phyloP scores from a whole-genome alignment of 306 rosid species.

The Castanea crenata region DNA sequence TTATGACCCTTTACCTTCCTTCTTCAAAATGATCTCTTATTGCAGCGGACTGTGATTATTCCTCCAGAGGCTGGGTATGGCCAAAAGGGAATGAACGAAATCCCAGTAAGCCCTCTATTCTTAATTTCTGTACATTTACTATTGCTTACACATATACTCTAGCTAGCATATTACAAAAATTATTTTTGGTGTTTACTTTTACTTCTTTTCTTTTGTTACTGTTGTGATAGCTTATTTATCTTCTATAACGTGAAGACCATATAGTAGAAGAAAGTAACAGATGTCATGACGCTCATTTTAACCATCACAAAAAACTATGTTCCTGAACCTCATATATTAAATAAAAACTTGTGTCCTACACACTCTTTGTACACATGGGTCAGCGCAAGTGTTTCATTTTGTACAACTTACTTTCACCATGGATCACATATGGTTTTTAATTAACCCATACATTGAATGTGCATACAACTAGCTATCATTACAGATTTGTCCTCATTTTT shows the following conservation, averaged over 20 bases:
- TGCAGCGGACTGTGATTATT: slow-evolving; percentile 88
- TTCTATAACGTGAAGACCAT: neutral
- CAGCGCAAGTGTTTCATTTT: no score
- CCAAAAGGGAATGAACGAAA: slow-evolving; percentile 80
- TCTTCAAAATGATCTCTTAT: neutral
- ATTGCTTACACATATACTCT: neutral
- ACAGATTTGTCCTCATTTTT: neutral
- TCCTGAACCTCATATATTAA: no score
- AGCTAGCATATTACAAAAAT: neutral
- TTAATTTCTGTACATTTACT: neutral
- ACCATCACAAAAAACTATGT: no score
- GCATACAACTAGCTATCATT: neutral
- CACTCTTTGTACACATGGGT: no score
- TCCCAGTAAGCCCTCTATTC: slow-evolving; percentile 55
- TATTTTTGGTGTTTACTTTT: neutral
- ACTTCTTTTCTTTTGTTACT: neutral
- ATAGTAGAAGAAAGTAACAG: neutral
- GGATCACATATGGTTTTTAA: no score
- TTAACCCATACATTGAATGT: no score
- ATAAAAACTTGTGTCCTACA: no score
- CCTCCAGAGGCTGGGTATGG: slow-evolving; percentile 87
- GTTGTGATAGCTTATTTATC: neutral
- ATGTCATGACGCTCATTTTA: no score
- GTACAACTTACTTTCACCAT: no score
- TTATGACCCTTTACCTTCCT: neutral